phyloP scores from a whole-genome alignment of 768 basidiomycete genomes.

The Gloeostereum incarnatum region DNA sequence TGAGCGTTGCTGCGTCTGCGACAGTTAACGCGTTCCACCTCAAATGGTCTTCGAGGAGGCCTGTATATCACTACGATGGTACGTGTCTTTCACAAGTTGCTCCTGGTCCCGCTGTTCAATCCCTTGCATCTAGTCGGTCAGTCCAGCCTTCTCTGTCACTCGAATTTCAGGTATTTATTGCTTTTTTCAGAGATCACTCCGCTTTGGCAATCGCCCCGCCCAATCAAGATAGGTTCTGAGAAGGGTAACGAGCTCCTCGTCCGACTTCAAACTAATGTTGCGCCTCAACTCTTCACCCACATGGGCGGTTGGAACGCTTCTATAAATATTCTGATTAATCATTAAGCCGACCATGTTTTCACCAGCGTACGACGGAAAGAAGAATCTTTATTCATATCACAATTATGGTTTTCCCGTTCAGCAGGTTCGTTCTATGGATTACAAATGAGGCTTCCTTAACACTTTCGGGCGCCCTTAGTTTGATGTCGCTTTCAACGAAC shows the following conservation, averaged over 20 bases:
- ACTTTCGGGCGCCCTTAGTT: no score
- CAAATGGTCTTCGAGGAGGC: conserved; percentile 10
- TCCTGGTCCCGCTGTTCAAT: background rate
- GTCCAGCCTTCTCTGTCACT: background rate
- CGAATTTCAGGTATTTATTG: background rate
- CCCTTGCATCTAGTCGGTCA: background rate
- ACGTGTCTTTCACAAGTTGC: background rate
- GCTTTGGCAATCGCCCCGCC: conserved; percentile 11
- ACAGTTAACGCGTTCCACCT: conserved; percentile 15
- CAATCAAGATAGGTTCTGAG: conserved; percentile 14
- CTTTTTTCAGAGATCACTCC: conserved; percentile 12
- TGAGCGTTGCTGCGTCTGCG: conserved; percentile 1
- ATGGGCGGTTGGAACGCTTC: conserved; percentile 14
- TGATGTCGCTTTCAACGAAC: no score
- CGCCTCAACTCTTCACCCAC: conserved; percentile 15
- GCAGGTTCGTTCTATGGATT: conserved; percentile 9
- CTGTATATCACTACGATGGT: conserved; percentile 18
- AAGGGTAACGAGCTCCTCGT: conserved; percentile 21
- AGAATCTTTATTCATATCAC: conserved; percentile 19
- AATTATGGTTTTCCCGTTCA: conserved; percentile 12
- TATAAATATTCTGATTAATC: background rate
- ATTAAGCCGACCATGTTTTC: background rate
- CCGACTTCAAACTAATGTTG: conserved; percentile 15
- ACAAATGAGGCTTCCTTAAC: no score
- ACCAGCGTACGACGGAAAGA: conserved; percentile 23